Conservation (phyloP, 352 stramenopile species). For the Phytophthora tentaculata region DNA sequence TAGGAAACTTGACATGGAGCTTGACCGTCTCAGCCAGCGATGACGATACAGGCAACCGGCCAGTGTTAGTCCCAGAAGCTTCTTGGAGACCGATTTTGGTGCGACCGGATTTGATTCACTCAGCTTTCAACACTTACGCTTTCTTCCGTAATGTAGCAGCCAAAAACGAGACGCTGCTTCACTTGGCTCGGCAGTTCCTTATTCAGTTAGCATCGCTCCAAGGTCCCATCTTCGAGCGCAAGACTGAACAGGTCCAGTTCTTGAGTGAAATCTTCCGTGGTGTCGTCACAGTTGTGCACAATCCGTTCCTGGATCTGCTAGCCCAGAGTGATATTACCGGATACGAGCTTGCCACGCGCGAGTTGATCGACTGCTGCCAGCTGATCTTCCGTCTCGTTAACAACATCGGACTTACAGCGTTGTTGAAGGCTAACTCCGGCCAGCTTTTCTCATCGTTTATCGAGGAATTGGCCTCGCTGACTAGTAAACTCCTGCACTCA, state of each 20-base stretch:
- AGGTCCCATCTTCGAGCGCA: slow-evolving; percentile 71
- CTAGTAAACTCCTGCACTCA: slow-evolving; percentile 72
- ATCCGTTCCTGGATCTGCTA: slow-evolving; percentile 80
- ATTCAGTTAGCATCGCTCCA: slow-evolving; percentile 82
- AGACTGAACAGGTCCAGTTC: slow-evolving; percentile 70
- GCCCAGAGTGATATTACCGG: slow-evolving; percentile 62
- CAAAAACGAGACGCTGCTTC: slow-evolving; percentile 76
- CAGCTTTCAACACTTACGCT: slow-evolving; percentile 87
- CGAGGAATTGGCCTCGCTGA: slow-evolving; percentile 73
- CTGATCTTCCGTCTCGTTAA: slow-evolving; percentile 78
- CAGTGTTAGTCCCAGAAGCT: slow-evolving; percentile 61
- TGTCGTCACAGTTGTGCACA: slow-evolving; percentile 66
- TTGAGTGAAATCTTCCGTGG: slow-evolving; percentile 73
- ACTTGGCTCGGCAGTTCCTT: slow-evolving; percentile 80
- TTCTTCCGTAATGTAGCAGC: slow-evolving; percentile 75
- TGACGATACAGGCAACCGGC: slow-evolving; percentile 37
- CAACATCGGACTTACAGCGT: slow-evolving; percentile 69
- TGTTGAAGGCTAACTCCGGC: slow-evolving; percentile 43
- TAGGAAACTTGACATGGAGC: slow-evolving; percentile 77
- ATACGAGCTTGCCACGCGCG: slow-evolving; percentile 74
- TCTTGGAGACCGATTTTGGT: slow-evolving; percentile 77
- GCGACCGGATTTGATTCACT: slow-evolving; percentile 78
- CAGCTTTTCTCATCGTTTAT: slow-evolving; percentile 68
- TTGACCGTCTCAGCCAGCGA: slow-evolving; percentile 44
- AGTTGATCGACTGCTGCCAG: slow-evolving; percentile 88